A percentile compares a stretch with the other conserved stretches of the same genome.
phyloP scores from a whole-genome alignment of 768 basidiomycete genomes.

The Serendipita indica region DNA sequence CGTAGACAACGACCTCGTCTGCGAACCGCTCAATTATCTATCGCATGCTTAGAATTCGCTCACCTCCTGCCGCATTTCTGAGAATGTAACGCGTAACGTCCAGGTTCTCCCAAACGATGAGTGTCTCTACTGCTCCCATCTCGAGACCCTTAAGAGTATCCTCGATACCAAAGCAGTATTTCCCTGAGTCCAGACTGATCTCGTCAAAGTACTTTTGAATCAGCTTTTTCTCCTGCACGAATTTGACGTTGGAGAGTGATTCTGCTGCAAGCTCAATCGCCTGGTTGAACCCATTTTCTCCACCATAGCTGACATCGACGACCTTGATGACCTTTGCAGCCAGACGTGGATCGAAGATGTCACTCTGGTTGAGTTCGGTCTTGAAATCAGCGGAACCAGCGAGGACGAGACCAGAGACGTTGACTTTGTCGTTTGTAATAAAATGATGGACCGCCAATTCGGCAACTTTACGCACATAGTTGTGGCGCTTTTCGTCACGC shows the following conservation, averaged over 20 bases:
- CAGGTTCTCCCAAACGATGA: conserved; percentile 97
- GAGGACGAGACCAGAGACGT: conserved; percentile 87
- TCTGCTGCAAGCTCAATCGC: conserved; percentile 96
- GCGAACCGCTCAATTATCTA: conserved; percentile 8
- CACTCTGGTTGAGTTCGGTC: conserved; percentile 88
- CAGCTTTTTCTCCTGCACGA: conserved; percentile 95
- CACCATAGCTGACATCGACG: conserved; percentile 96
- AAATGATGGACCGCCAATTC: conserved; percentile 96
- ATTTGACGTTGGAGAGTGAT: conserved; percentile 94
- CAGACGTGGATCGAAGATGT: conserved; percentile 87
- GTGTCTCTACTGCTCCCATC: conserved; percentile 88
- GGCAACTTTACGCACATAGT: conserved; percentile 98
- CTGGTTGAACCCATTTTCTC: conserved; percentile 99
- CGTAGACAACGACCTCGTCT: conserved; percentile 78
- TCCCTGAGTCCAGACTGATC: conserved; percentile 92
- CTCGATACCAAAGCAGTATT: conserved; percentile 94
- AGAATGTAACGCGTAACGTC: conserved; percentile 79
- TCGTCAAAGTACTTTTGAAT: conserved; percentile 99
- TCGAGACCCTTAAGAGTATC: conserved; percentile 95
- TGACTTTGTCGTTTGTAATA: conserved; percentile 96
- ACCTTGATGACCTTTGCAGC: conserved; percentile 90
- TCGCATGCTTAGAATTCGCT: conserved; percentile 13
- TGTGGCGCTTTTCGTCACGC: conserved; percentile 97
- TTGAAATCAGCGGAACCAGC: conserved; percentile 99
- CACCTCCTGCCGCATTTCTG: conserved; percentile 85